Conservation (phyloP, 2,329 filamentous ascomycete species). For the Cordyceps farinosa region DNA sequence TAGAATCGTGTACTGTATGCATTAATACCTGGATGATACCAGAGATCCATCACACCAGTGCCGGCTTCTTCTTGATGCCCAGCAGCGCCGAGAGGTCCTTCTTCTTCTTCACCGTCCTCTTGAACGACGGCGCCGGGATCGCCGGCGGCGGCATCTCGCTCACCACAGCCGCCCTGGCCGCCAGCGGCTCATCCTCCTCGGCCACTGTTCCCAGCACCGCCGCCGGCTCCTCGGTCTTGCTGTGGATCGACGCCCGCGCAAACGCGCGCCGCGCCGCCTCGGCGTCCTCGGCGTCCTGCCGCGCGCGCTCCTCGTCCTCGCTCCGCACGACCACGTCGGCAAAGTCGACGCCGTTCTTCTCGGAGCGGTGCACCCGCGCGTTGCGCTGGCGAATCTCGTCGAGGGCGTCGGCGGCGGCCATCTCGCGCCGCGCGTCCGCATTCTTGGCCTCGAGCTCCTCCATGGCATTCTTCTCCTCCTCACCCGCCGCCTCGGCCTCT, state of each 20-base stretch:
- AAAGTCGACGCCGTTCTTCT: constrained; percentile 63
- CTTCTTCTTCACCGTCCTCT: constrained; percentile 78
- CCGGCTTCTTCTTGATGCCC: constrained; percentile 82
- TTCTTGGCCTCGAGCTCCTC: constrained; percentile 92
- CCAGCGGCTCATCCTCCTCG: constrained; percentile 37
- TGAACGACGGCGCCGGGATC: constrained; percentile 62
- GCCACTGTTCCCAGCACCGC: constrained; percentile 44
- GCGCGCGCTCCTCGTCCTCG: constrained; percentile 57
- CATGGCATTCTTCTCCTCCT: constrained; percentile 74
- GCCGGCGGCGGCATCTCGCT: constrained; percentile 29
- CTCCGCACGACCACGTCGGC: constrained; percentile 50
- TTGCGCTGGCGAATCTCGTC: constrained; percentile 94
- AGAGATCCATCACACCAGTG: constrained; percentile 43
- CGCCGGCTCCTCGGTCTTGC: constrained; percentile 48
- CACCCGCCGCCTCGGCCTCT: constrained; percentile 59
- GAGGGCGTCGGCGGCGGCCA: constrained; percentile 92
- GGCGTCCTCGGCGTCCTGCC: constrained; percentile 76
- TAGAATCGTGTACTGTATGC: too few relatives aligned
- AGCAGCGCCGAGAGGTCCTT: constrained; percentile 72
- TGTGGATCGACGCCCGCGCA: constrained; percentile 40
- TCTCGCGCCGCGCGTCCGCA: constrained; percentile 86
- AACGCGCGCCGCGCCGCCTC: constrained; percentile 80
- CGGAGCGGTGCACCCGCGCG: constrained; percentile 75
- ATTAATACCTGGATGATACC: background rate
- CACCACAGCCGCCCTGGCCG: constrained; percentile 22